These are phyloP conservation scores for Tuber borchii DNA, from an alignment of 495 filamentous ascomycete genomes.

Conservation along the genomic window DNA sequence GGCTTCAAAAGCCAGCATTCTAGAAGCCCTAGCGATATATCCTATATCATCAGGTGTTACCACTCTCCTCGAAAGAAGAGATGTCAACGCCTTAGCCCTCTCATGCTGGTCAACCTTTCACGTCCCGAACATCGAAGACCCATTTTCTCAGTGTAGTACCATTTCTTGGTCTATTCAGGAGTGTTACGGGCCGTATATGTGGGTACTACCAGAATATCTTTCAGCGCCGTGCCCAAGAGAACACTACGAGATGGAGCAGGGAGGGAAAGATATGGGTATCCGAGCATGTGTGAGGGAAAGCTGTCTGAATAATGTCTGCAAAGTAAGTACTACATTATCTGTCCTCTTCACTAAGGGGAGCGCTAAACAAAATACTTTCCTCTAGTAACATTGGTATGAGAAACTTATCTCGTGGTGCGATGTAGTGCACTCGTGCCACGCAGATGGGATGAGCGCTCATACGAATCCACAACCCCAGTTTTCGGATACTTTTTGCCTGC, in stretches of 20 bases:
- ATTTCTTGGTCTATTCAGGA: neutral
- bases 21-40: neutral
- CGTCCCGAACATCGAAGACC: neutral
- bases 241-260: neutral
- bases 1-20: neutral
- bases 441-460: too few relatives aligned
- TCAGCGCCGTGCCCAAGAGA: neutral
- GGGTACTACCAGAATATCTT: neutral
- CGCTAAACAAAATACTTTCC: neutral
- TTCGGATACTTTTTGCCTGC: too few relatives aligned
- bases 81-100: neutral
- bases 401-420: too few relatives aligned
- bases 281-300: neutral
- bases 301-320: neutral
- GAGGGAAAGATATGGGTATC: neutral
- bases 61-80: neutral
- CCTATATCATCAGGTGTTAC: neutral
- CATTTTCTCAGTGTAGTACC: neutral
- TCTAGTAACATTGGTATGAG: too few relatives aligned
- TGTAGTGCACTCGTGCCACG: too few relatives aligned
- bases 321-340: neutral
- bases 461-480: too few relatives aligned
- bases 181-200: neutral
- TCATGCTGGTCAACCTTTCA: neutral
- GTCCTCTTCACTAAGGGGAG: neutral